Base-by-base conservation (phyloP, 106 monocot species). In the Dendrobium huoshanense region DNA sequence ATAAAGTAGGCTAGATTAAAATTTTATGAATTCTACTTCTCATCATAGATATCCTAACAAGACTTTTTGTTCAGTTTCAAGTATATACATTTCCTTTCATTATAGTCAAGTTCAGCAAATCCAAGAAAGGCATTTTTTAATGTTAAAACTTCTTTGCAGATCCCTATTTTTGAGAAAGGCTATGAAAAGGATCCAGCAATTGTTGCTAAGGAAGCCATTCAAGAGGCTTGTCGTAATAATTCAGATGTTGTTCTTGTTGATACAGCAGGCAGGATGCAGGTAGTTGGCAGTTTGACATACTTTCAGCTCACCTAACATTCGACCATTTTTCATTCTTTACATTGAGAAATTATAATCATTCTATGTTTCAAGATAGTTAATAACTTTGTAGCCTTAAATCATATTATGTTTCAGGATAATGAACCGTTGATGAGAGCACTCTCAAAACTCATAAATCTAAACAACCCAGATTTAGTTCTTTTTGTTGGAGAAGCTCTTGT, bases 261-360 rank as follows among this genome's bases (percentile, higher is more conserved):
- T 55, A 97, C 97, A 19, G 97, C 97, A 81, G 98, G 98, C 2
- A 86, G 98, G 40, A 98, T 98, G 98, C 98, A 98, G 95, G 97
- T 94, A 55, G 41, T 22, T 13, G 33, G 16, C 31, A 1, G 70
- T 33, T 37, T 70, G 29, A 29, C 16, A 70, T 70, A 4, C 70
- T 29, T 11, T 70, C 1, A 25, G 25, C 25, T 27, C 25, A 58
- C 56, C 4, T 58, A 58, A 17, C 4, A 58, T 58, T 58, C 27
- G 1, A 9, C 7, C 27, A 67, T 67, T 67, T 25, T 67, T 67
- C 10, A 11, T 56, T 19, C 19, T 56, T 56, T 19, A 56, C 56
- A 56, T 56, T 56, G 56, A 56, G 1, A 56, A 56, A 2, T 11
- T 56, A 56, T 4, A 61, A 61, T 61, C 61, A 61, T n/a, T n/a